Conservation (phyloP, 495 filamentous ascomycete genomes). For the Hyphodiscus hymeniophilus region DNA sequence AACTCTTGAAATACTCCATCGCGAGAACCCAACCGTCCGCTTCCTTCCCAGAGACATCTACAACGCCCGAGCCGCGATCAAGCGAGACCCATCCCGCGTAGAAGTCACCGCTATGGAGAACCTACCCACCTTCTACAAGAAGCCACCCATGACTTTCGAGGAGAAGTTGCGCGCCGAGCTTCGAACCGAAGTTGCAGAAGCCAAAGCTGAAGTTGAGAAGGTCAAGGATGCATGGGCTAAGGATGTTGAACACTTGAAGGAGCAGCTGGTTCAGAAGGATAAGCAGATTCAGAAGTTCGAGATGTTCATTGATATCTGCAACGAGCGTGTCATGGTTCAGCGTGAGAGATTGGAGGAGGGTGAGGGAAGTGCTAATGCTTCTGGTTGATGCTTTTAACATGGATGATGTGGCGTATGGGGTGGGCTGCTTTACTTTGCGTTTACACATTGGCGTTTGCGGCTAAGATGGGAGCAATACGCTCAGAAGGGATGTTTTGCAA, state of each 20-base stretch:
- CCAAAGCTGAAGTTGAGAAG: constrained; percentile 39
- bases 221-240: constrained; percentile 35
- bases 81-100: constrained; percentile 47
- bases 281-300: constrained; percentile 48
- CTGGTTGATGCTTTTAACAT: neutral
- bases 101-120: constrained; percentile 40
- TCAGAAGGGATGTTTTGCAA: no score
- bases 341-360: constrained; percentile 30
- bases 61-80: constrained; percentile 49
- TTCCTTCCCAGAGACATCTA: constrained; percentile 49
- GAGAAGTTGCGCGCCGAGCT: constrained; percentile 47
- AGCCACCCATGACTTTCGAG: constrained; percentile 45
- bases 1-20: constrained; percentile 46
- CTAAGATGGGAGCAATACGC: no score
- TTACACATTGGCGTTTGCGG: no score
- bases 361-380: constrained; percentile 3
- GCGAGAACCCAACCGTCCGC: constrained; percentile 44
- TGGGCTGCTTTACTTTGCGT: neutral
- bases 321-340: constrained; percentile 46
- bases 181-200: constrained; percentile 39
- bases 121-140: constrained; percentile 45
- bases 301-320: constrained; percentile 53
- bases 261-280: constrained; percentile 41
- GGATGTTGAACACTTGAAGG: constrained; percentile 40
- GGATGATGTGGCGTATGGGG: neutral